Evolutionary conservation across 2,329 filamentous ascomycete genomes (phyloP).

Genomic region (Colletotrichum caudatum): DNA sequence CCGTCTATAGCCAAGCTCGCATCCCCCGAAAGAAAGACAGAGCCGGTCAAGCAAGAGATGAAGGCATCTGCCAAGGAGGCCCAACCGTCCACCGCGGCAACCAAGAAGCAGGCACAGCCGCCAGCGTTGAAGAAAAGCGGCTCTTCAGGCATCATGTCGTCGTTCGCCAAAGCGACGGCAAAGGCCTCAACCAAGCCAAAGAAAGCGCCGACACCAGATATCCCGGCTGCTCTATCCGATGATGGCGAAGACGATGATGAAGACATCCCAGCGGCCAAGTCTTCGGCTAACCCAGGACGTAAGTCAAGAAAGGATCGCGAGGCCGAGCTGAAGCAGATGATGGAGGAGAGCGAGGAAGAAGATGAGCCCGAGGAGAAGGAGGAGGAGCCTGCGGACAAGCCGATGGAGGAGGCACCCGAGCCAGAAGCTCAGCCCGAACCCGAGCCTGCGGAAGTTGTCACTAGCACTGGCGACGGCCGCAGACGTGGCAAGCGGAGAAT

Average conservation of each 20-base stretch:
- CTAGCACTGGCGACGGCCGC: slow-evolving; percentile 68
- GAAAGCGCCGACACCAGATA: slow-evolving; percentile 24
- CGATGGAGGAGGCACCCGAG: slow-evolving; percentile 56
- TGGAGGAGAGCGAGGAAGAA: slow-evolving; percentile 77
- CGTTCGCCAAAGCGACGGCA: slow-evolving; percentile 74
- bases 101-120: slow-evolving; percentile 53
- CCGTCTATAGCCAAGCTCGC: slow-evolving; percentile 41
- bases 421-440: slow-evolving; percentile 54
- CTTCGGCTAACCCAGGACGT: slow-evolving; percentile 47
- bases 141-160: slow-evolving; percentile 75
- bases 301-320: slow-evolving; percentile 72
- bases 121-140: slow-evolving; percentile 67
- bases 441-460: slow-evolving; percentile 64
- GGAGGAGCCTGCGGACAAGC: slow-evolving; percentile 53
- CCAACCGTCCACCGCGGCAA: slow-evolving; percentile 50
- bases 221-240: slow-evolving; percentile 60
- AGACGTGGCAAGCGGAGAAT: slow-evolving; percentile 82
- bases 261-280: slow-evolving; percentile 58
- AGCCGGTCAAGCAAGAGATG: slow-evolving; percentile 51
- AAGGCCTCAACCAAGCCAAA: slow-evolving; percentile 44
- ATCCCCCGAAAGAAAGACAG: slow-evolving; percentile 43
- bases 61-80: slow-evolving; percentile 56
- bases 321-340: slow-evolving; percentile 77
- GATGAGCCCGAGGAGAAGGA: slow-evolving; percentile 70
- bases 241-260: slow-evolving; percentile 66